phyloP scores from a whole-genome alignment of 768 basidiomycete species.

The Serendipita sp. region DNA sequence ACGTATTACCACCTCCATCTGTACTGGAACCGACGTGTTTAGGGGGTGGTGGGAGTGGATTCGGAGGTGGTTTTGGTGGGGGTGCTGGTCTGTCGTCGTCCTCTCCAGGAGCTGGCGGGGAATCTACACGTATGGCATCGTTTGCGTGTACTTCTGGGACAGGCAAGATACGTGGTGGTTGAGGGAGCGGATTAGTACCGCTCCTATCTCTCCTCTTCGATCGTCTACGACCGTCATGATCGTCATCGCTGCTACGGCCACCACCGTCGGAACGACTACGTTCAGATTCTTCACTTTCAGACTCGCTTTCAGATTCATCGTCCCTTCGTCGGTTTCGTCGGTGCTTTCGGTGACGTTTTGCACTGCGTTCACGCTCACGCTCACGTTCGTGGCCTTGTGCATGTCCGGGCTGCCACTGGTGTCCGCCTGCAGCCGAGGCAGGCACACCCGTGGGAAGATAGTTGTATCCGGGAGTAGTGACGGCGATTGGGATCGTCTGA shows the following conservation, averaged over 20 bases:
- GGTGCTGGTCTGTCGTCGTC: not conserved
- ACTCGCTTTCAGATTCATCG: not conserved
- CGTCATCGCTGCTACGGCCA: not conserved
- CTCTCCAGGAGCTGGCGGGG: not conserved
- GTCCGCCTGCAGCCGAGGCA: not conserved
- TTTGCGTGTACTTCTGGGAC: not conserved
- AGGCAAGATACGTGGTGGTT: not conserved
- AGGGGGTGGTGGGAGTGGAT: not conserved
- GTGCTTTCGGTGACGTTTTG: not conserved
- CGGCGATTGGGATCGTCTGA: not conserved
- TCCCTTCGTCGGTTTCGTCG: not conserved
- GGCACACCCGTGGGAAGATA: not conserved
- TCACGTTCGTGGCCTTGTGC: not conserved
- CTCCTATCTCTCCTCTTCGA: not conserved
- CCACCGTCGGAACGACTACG: too few species aligned
- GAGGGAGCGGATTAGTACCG: not conserved
- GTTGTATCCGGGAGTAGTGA: not conserved
- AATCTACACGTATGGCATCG: not conserved
- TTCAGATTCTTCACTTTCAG: not conserved
- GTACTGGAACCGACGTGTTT: not conserved
- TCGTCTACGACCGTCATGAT: too few species aligned
- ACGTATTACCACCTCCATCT: too few species aligned
- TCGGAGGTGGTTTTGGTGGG: slow-evolving; percentile 2
- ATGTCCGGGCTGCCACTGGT: not conserved
- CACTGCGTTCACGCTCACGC: not conserved